phyloP scores from a whole-genome alignment of 1,139 yeast species.

The Kodamaea anthophila region DNA sequence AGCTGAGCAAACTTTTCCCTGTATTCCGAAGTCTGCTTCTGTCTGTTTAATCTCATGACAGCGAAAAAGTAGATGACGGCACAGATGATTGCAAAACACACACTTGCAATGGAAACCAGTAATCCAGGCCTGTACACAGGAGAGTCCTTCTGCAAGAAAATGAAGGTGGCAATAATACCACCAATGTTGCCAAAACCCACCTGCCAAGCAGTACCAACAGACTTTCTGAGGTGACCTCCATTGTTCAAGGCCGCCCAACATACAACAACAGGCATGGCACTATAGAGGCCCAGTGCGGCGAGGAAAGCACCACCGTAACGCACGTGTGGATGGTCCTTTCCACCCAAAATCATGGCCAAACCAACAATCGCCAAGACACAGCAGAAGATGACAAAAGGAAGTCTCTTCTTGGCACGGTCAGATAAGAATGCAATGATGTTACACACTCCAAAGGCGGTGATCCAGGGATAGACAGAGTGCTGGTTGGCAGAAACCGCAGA shows the following conservation, averaged over 20 bases:
- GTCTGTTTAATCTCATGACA: slow-evolving; percentile 34
- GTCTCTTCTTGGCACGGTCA: slow-evolving; percentile 42
- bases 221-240: slow-evolving; percentile 64
- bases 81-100: slow-evolving; percentile 43
- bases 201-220: slow-evolving; percentile 71
- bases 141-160: slow-evolving; percentile 51
- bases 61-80: slow-evolving; percentile 38
- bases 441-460: slow-evolving; percentile 52
- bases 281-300: slow-evolving; percentile 57
- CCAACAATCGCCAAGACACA: slow-evolving; percentile 47
- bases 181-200: slow-evolving; percentile 82
- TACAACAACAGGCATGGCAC: slow-evolving; percentile 68
- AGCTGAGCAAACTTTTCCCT: slow-evolving; percentile 38
- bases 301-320: slow-evolving; percentile 73
- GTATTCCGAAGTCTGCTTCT: slow-evolving; percentile 33
- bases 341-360: slow-evolving; percentile 45
- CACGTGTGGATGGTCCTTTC: slow-evolving; percentile 25
- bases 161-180: slow-evolving; percentile 66
- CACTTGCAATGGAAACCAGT: slow-evolving; percentile 46
- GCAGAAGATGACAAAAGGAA: slow-evolving; percentile 41
- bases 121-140: slow-evolving; percentile 58
- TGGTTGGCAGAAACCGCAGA: slow-evolving; percentile 59
- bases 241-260: slow-evolving; percentile 68
- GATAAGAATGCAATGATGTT: slow-evolving; percentile 44
- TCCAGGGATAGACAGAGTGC: slow-evolving; percentile 71